Evolutionary conservation across 768 basidiomycete genomes (phyloP), one percentile per base, ranked within the genome.

Genomic region (Russula griseocarnosa): DNA sequence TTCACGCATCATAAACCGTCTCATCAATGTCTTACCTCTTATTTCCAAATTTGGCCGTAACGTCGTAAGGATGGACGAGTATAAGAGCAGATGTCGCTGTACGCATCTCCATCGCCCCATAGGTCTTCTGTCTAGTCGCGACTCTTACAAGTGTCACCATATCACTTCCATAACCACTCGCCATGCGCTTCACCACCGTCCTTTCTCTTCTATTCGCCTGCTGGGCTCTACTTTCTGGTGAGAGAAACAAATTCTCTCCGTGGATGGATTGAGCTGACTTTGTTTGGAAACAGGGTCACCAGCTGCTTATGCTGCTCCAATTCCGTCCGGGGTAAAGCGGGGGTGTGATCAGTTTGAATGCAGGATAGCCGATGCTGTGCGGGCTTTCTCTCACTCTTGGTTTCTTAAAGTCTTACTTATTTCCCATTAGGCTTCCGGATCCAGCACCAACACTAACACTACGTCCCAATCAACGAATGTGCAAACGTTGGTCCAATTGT

Each of bases 41-140:
- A 42, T 22, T 44, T 56, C 61, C 61, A 50, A 40, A 50, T 57
- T 30, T 7, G 61, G 61, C 10, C 55, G 18, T 38, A 57, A 22
- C 10, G 20, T 20, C 18, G 24, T n/a, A 13, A 20, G 13, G 20
- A 49, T 20, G 11, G 22, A n/a, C 14, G 13, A 14, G 34, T 56
- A 56, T 56, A 62, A 56, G 46, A 38, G 30, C 26, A 6, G 22
- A 5, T 14, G 55, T 46, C 5, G 5, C 1, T 1, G 14, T 7
- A 11, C 9, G 28, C 16, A 3, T 42, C 38, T 22, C 7, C 6
- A 24, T 7, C 32, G 20, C 20, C 11, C n/a, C 18, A 6, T 42
- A 42, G 7, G 7, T 42, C 1, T 42, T n/a, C 30, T 53, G 14
- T 34, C 32, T 28, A n/a, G 10, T 30, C 28, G 18, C 28, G 16